Base-by-base conservation (phyloP, 805 yeast species). In the Debaryomyces tyrocola region DNA sequence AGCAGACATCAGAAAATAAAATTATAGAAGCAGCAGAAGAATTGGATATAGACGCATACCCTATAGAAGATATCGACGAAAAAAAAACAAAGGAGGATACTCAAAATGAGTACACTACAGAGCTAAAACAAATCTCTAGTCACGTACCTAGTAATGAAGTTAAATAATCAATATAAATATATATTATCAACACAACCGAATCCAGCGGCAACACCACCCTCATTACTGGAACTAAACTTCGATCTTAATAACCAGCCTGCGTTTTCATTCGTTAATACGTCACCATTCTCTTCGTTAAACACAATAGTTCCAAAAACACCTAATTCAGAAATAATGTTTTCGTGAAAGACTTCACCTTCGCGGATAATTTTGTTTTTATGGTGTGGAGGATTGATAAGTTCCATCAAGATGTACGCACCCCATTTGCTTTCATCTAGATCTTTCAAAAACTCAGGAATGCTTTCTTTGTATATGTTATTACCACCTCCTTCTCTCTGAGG, bases 401-500 rank as follows among this genome's bases (percentile, higher is more conserved):
- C 97, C 99, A 94, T 94, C 49, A 94, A 77, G 46, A 94, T 87
- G 63, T 90, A 94, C 0, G 90, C 96, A 20, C 81, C 83, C 97
- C 97, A 92, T 33, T 86, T 87, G 15, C 74, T 68, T 57, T 85
- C 82, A 9, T 84, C 82, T 9, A 88, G 58, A 0, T 70, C 54
- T 10, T 74, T 60, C 56, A 94, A 68, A 59, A 89, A 92, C 0
- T 51, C 71, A 1, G 97, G 96, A 47, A 94, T 94, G 56, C 89
- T 87, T 33, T 82, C 81, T 58, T 88, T 87, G 67, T 94, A 94
- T 45, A 94, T 80, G 63, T 94, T 94, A 65, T 94, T 90, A 15
- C 99, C 99, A 39, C 99, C 99, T 34, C 99, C 99, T 73, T 94
- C 99, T 71, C 99, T 80, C 67, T 94, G 99, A 4, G 99, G 99